Evolutionary conservation across 2,329 filamentous ascomycete species (phyloP).

Genomic region (Drechslerella dactyloides): DNA sequence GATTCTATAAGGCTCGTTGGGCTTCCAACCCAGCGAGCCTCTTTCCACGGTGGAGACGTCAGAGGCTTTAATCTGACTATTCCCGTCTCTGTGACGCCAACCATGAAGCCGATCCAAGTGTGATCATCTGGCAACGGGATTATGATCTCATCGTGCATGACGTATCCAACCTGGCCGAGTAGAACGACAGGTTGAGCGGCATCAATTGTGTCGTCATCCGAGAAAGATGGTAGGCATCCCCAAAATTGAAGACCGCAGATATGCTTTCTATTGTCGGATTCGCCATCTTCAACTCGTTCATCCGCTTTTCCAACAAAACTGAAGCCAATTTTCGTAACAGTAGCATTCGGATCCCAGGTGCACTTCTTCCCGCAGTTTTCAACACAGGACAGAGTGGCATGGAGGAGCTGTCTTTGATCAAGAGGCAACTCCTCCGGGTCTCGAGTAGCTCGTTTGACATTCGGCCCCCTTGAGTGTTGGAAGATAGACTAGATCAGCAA

Average conservation of each 20-base stretch:
- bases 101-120: constrained; percentile 48
- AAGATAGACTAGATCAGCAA: not conserved
- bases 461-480: constrained; percentile 28
- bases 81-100: constrained; percentile 43
- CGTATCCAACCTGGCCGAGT: constrained; percentile 43
- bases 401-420: constrained; percentile 43
- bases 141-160: constrained; percentile 36
- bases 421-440: constrained; percentile 35
- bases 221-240: constrained; percentile 24
- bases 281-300: constrained; percentile 18
- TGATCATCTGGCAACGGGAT: constrained; percentile 28
- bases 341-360: constrained; percentile 44
- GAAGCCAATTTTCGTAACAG: constrained; percentile 37
- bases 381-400: constrained; percentile 38
- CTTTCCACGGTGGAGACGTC: constrained; percentile 45
- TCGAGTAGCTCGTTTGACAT: constrained; percentile 27
- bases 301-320: constrained; percentile 44
- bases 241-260: constrained; percentile 45
- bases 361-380: constrained; percentile 45
- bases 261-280: constrained; percentile 35
- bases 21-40: constrained; percentile 39
- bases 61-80: constrained; percentile 49
- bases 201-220: constrained; percentile 25
- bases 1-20: constrained; percentile 35
- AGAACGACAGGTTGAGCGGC: constrained; percentile 9